These are phyloP conservation scores for Usnea hakonensis DNA, from an alignment of 495 filamentous ascomycete species.

Conservation along the genomic window DNA sequence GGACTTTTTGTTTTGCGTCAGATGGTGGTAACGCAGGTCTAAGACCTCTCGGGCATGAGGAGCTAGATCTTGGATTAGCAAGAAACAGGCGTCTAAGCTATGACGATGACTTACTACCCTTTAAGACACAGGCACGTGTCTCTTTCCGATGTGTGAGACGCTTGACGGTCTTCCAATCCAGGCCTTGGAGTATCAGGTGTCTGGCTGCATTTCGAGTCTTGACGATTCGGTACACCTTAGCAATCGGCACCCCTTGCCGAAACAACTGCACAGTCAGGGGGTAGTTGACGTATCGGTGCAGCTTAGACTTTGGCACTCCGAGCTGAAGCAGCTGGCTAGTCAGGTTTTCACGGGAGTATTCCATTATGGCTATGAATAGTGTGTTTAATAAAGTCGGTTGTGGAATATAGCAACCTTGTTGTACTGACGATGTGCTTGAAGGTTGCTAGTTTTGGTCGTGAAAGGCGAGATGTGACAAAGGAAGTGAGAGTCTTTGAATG, in stretches of 20 bases:
- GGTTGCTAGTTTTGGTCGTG: neutral
- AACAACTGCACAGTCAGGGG: no score
- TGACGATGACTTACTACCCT: neutral
- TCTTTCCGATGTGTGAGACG: neutral
- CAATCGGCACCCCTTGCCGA: no score
- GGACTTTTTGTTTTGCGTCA: neutral
- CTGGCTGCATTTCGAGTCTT: no score
- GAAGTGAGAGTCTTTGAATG: neutral
- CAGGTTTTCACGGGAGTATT: no score
- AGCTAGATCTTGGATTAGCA: neutral
- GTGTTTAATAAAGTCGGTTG: no score
- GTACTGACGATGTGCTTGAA: neutral
- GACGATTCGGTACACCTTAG: no score
- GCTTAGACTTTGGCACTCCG: no score
- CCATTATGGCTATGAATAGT: neutral
- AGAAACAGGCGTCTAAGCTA: neutral
- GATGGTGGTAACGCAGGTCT: neutral
- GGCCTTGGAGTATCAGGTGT: neutral
- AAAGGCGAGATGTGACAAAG: neutral
- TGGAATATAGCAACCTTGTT: neutral
- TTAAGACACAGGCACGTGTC: neutral
- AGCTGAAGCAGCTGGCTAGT: no score
- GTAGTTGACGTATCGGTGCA: no score
- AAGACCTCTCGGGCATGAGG: neutral
- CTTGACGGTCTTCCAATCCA: neutral